These are phyloP conservation scores for Colletotrichum australisinense DNA, from an alignment of 2,329 filamentous ascomycete species.

Conservation along the genomic window DNA sequence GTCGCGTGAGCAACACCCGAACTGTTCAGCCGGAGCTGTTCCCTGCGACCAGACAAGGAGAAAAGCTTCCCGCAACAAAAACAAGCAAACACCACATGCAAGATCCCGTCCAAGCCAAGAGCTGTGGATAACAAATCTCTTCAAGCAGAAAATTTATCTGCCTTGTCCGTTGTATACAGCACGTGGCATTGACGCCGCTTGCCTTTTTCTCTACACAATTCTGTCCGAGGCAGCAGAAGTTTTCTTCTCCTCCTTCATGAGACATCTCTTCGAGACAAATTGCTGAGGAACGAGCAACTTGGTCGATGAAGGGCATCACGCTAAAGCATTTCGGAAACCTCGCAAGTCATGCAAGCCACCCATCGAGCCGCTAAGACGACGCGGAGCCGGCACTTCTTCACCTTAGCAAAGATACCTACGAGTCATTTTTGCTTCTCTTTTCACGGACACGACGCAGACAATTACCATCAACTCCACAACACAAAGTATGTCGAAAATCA, in stretches of 20 bases:
- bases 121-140: background rate
- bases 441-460: background rate
- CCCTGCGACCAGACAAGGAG: conserved; percentile 10
- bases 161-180: background rate
- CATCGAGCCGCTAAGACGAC: background rate
- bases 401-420: background rate
- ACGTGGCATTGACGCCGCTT: background rate
- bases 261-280: background rate
- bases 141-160: background rate
- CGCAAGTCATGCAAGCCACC: conserved; percentile 15
- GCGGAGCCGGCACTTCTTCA: background rate
- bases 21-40: conserved; percentile 9
- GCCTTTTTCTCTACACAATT: background rate
- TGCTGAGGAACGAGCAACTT: conserved; percentile 2
- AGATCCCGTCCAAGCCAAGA: conserved; percentile 16
- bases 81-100: conserved; percentile 12
- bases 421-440: conserved; percentile 11
- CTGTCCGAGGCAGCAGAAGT: background rate
- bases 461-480: background rate
- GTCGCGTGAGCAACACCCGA: conserved; percentile 28
- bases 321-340: background rate
- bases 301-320: conserved; percentile 8
- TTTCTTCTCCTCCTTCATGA: background rate
- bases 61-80: conserved; percentile 10
- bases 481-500: conserved; percentile 3